A percentile compares a stretch with the other conserved stretches of the same genome.
Conservation (phyloP, 768 basidiomycete species). For the Rhodotorula kratochvilovae region DNA sequence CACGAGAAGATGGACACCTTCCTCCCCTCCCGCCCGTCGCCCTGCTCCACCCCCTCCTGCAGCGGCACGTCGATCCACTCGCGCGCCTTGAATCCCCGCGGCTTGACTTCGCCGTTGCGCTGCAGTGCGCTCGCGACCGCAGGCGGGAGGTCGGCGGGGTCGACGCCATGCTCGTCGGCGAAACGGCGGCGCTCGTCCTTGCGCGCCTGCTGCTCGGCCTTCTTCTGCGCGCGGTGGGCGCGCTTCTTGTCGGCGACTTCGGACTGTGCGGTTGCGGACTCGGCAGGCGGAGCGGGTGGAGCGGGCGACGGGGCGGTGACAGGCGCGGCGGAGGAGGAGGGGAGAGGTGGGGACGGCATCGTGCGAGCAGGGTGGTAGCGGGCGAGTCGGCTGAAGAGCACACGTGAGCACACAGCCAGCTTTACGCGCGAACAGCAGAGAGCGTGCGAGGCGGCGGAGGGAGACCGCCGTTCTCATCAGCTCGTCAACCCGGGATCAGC, state of each 20-base stretch:
- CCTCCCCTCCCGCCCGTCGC: background rate
- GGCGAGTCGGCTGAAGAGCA: too few relatives aligned
- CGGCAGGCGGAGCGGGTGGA: background rate
- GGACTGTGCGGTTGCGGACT: too few relatives aligned
- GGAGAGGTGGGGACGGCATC: too few relatives aligned
- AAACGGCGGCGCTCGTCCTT: conserved; percentile 23
- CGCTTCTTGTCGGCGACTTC: conserved; percentile 22
- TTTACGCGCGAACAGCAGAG: too few relatives aligned
- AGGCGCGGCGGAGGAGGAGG: background rate
- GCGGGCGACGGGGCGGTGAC: background rate
- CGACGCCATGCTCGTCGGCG: conserved; percentile 18
- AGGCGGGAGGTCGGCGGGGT: conserved; percentile 20
- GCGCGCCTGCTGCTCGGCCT: conserved; percentile 22
- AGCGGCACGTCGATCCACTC: conserved; percentile 25
- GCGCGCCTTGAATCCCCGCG: conserved; percentile 21
- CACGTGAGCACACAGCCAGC: too few relatives aligned
- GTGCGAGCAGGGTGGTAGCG: too few relatives aligned
- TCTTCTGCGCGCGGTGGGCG: conserved; percentile 20
- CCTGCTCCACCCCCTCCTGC: background rate
- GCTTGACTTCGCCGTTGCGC: background rate
- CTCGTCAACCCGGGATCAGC: too few relatives aligned
- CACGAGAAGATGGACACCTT: conserved; percentile 26
- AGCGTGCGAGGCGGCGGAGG: too few relatives aligned
- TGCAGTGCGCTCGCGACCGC: conserved; percentile 2
- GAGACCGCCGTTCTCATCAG: too few relatives aligned